A percentile compares a stretch with the other conserved stretches of the same genome.
phyloP scores from a whole-genome alignment of 768 basidiomycete species.

The Serendipita sp. region DNA sequence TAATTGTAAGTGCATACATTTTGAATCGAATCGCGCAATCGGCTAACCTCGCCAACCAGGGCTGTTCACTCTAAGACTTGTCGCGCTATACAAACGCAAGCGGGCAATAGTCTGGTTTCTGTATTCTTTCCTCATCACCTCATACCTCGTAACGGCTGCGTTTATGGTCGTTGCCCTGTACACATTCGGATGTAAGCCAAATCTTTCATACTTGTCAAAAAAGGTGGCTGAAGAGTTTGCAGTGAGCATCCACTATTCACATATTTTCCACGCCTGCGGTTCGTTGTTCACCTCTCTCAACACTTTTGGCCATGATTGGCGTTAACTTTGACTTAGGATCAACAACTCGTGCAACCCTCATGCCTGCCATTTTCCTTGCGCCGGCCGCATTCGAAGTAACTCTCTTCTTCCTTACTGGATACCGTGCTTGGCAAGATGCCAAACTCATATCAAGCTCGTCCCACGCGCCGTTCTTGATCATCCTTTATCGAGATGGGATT shows the following conservation, averaged over 20 bases:
- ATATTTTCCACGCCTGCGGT: constrained; percentile 1
- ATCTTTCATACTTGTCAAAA: not conserved
- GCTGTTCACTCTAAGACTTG: not conserved
- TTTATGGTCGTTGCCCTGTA: not conserved
- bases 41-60: not conserved
- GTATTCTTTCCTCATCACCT: not conserved
- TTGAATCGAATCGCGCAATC: not conserved
- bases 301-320: too few species aligned
- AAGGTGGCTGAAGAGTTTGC: not conserved
- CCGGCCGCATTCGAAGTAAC: not conserved
- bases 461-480: not conserved
- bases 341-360: not conserved
- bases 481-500: not conserved
- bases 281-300: too few species aligned
- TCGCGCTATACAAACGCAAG: not conserved
- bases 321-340: not conserved
- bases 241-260: not conserved
- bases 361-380: not conserved
- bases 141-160: not conserved
- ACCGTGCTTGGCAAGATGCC: not conserved
- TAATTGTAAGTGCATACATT: not conserved
- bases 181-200: not conserved
- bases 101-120: not conserved
- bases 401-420: not conserved
- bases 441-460: not conserved